Base-by-base conservation (phyloP, 139 green algal genomes). In the Chara braunii region DNA sequence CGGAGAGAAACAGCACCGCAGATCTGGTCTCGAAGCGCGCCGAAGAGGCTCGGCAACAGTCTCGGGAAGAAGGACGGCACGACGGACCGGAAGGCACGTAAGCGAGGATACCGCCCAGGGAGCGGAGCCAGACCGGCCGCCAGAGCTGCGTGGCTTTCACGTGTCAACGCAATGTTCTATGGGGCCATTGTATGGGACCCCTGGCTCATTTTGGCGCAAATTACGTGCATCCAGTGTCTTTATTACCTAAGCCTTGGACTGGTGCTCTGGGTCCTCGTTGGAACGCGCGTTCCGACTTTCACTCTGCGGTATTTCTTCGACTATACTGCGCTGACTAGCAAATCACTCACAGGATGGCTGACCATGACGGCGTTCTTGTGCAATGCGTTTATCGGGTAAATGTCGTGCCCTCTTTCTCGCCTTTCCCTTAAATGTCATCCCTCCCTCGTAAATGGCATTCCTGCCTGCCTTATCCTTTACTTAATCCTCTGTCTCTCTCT, bases 141-240 rank as follows among this genome's bases (percentile, higher is more conserved):
- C 14, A 18, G 40, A 18, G 14, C 40, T 48, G 18, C 40, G 18
- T n/a, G 14, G 14, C 40, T 18, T 48, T 48, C 40, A 48, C 18
- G n/a, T 48, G 32, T 72, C 34, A 23, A 70, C 63, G 58, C 65
- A 35, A 74, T 74, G 65, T 74, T 74, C 36, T 74, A 74, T 35
- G 65, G 65, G 3, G 65, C 58, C 23, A 70, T 70, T 55, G 57
- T 74, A 0, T 74, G 65, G 65, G 65, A 74, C 7, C 65, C 58
- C 18, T 74, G 65, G 65, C 65, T 74, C 35, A 74, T 74, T 1
- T 22, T 74, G 4, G 65, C 65, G 3, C 54, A 72, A 8, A 75
- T 75, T 22, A 33, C 50, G n/a, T 51, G 29, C 12, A 18, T 75
- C 9, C 58, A 72, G 37, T 40, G 8, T 12, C 24, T 75, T 9